Evolutionary conservation across 2,329 filamentous ascomycete genomes (phyloP), one percentile per base, ranked within the genome.

Genomic region (Hysterium pulicare): DNA sequence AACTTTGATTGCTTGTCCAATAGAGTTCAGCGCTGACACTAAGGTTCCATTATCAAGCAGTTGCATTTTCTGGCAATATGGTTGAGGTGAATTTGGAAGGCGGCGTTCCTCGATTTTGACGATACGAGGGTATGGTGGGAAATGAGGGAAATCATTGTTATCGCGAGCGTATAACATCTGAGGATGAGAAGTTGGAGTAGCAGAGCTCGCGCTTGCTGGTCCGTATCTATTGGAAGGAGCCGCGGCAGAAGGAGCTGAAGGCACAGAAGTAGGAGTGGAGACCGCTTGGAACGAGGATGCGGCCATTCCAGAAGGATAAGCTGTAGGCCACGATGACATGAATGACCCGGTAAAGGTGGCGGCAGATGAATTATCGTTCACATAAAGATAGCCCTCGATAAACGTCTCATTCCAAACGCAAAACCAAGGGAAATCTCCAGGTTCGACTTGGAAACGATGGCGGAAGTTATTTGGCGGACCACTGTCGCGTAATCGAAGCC

Each of bases 351-450:
- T 61, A 19, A 60, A 56, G 4, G 55, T 56, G 23, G 62, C 64
- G 15, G 63, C 61, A 3, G 68, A 65, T 11, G 74, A 69, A 36
- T 77, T 69, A 58, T 79, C 64, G 41, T 78, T 74, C 40, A 80
- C 70, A 54, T 84, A 87, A 35, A 87, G 74, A 62, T 84, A 86
- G 28, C 79, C 77, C 59, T 86, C 83, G 38, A 86, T 71, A 40
- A 81, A 72, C 0, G 83, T 86, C 11, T 72, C 69, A 57, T 86
- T 86, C 81, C 82, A 87, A 59, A 77, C 79, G 61, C 83, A 87
- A 54, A 81, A 83, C 82, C 82, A 87, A 2, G 82, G 81, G 45
- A 73, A 74, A 26, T 84, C 79, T 7, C 79, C 78, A n/a, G 74
- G 71, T 42, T 69, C 59, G 9, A 73, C 68, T 38, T 70, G 60